phyloP scores from a whole-genome alignment of 208 protist species.

The Wallacemonas rigidus region DNA sequence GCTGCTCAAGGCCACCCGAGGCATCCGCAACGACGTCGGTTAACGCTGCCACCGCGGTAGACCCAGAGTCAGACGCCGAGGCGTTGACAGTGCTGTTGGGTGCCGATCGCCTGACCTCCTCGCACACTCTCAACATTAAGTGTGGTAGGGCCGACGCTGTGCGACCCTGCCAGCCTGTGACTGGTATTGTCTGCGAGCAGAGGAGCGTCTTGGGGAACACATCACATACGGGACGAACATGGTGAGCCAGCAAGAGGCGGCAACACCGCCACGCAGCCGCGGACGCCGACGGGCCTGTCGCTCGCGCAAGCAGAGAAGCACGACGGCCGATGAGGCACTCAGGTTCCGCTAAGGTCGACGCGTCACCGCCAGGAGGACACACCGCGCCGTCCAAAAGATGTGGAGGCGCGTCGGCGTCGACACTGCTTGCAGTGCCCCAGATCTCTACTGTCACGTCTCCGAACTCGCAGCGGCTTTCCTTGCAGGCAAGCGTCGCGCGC shows the following conservation, averaged over 20 bases:
- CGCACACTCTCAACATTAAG: not conserved
- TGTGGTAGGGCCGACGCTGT: not conserved
- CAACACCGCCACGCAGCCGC: not conserved
- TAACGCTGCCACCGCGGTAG: not conserved
- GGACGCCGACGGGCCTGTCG: not conserved
- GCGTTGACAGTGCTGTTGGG: not conserved
- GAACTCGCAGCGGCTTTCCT: too few species aligned
- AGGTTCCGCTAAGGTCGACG: too few species aligned
- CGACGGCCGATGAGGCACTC: too few species aligned
- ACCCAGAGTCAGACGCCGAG: not conserved
- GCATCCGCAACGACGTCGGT: not conserved
- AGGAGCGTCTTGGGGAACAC: conserved; percentile 1
- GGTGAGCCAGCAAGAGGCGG: conserved; percentile 4
- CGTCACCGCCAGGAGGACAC: too few species aligned
- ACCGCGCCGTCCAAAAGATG: too few species aligned
- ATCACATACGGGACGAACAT: not conserved
- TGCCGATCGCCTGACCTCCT: conserved; percentile 2
- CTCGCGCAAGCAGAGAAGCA: not conserved
- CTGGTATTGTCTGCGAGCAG: not conserved
- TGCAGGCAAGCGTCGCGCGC: not conserved
- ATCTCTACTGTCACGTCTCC: too few species aligned
- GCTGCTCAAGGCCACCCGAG: not conserved
- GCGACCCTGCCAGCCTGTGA: conserved; percentile 18
- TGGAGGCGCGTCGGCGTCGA: too few species aligned
- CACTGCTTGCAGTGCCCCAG: too few species aligned